phyloP scores from a whole-genome alignment of 768 basidiomycete species.

The Tylopilus plumbeoviolaceoides region DNA sequence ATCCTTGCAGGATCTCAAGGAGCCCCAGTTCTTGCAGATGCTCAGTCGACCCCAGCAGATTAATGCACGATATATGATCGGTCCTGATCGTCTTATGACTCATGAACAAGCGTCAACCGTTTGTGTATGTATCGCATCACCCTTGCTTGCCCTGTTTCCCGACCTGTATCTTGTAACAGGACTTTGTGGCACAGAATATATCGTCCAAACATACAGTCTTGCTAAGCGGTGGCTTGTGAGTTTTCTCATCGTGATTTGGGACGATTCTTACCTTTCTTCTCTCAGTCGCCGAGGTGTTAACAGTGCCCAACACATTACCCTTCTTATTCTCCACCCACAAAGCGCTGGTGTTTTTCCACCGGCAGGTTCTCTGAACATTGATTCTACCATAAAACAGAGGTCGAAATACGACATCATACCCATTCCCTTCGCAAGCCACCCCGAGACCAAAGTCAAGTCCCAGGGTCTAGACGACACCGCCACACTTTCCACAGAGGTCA shows the following conservation, averaged over 20 bases:
- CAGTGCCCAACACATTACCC: constrained; percentile 14
- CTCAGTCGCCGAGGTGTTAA: constrained; percentile 42
- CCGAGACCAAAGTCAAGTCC: constrained; percentile 7
- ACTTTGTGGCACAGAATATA: constrained; percentile 45
- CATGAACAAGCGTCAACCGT: constrained; percentile 42
- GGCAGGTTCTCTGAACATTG: constrained; percentile 10
- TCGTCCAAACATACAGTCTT: constrained; percentile 46
- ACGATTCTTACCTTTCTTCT: background rate
- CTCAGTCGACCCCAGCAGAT: constrained; percentile 38
- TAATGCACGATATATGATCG: constrained; percentile 38
- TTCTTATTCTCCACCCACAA: constrained; percentile 17
- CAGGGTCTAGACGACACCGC: constrained; percentile 9
- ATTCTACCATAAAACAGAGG: constrained; percentile 12
- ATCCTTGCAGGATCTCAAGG: constrained; percentile 38
- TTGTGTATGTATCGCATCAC: constrained; percentile 35
- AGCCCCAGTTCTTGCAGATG: constrained; percentile 35
- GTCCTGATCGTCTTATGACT: constrained; percentile 34
- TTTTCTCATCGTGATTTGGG: background rate
- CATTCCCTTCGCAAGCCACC: constrained; percentile 12
- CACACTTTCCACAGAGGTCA: constrained; percentile 35
- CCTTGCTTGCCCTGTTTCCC: background rate
- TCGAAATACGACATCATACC: constrained; percentile 12
- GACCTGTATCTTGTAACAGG: constrained; percentile 29
- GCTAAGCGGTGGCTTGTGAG: constrained; percentile 58
- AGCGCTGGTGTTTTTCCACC: constrained; percentile 12